Evolutionary conservation across 2,329 filamentous ascomycete genomes (phyloP), one percentile per base, ranked within the genome.

Genomic region (Neonectria coccinea): DNA sequence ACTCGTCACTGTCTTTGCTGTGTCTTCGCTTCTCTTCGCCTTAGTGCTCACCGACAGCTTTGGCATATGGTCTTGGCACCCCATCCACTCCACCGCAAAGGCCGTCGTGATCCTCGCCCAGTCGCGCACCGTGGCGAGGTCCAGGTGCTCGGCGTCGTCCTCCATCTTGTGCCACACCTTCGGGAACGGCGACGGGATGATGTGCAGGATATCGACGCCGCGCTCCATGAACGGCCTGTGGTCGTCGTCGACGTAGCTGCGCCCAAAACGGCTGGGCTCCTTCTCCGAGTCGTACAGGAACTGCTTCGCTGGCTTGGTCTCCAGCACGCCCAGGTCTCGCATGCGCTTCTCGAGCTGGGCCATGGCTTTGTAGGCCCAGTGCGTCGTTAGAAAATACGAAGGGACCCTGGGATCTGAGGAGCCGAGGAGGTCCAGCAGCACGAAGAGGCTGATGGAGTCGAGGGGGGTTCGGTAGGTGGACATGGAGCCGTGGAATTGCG

Each of bases 71-170:
- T 75, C 74, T 22, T 80, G 80, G 65, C 98, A 79, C 70, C 97
- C 94, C 87, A 98, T 88, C 94, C 94, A 98, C 79, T 98, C 95
- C 0, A 92, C 90, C 36, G 89, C 87, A 81, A 98, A 99, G 0
- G 89, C 94, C 1, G 92, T 91, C 7, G 95, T 84, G 53, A 99
- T 90, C 76, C 87, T 89, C 18, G 91, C 88, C 96, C 96, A 99
- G 78, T 99, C 96, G 72, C 92, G 87, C 39, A 94, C 88, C 0
- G 92, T 95, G 9, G 88, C 83, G 70, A 91, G 82, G 77, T 99
- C 93, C 60, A 99, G 80, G 79, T 98, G 92, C 70, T 90, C 89
- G 2, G 89, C 95, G 72, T 97, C 91, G 75, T 99, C 96, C 0
- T 89, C 82, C 73, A 94, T 88, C 1, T 84, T 91, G 80, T 99